These are phyloP conservation scores for Marasmius fiardii DNA, from an alignment of 1,284 basidiomycete genomes.

Conservation along the genomic window DNA sequence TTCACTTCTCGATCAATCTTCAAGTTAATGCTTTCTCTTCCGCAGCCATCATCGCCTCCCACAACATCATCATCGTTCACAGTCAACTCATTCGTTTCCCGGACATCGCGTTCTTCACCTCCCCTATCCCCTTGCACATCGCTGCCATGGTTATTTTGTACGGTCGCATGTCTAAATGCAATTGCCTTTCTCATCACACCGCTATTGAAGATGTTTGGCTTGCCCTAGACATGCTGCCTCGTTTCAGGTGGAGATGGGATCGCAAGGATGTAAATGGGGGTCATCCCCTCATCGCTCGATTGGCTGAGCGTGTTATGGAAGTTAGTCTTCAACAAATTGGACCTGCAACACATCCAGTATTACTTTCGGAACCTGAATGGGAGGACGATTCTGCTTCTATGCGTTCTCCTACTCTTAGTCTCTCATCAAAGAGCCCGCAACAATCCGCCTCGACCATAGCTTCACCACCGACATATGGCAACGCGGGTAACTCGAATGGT, in stretches of 20 bases:
- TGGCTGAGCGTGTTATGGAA: conserved; percentile 73
- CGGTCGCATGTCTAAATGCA: conserved; percentile 75
- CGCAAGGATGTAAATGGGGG: conserved; percentile 72
- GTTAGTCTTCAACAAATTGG: conserved; percentile 61
- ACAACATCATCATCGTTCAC: conserved; percentile 80
- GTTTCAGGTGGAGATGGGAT: conserved; percentile 85
- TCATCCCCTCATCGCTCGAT: conserved; percentile 75
- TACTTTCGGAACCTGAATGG: conserved; percentile 70
- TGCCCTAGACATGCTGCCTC: conserved; percentile 79
- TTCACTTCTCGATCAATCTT: too few species aligned
- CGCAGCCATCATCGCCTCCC: conserved; percentile 74
- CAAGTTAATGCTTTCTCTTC: too few species aligned
- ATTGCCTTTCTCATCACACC: conserved; percentile 55
- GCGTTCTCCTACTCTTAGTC: conserved; percentile 20
- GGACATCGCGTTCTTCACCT: conserved; percentile 81
- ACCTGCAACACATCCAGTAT: conserved; percentile 52
- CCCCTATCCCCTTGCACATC: conserved; percentile 80
- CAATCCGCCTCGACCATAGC: conserved; percentile 36
- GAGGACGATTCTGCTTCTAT: conserved; percentile 38
- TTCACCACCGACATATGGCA: conserved; percentile 19
- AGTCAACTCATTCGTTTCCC: conserved; percentile 77
- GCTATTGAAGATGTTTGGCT: conserved; percentile 79
- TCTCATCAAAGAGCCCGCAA: conserved; percentile 32
- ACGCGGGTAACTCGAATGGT: conserved; percentile 20
- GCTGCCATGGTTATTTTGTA: conserved; percentile 85